A percentile compares a stretch with the other conserved stretches of the same genome.
Evolutionary conservation across 805 yeast species (phyloP).

Genomic region (Tetrapisispora pingtungensis): DNA sequence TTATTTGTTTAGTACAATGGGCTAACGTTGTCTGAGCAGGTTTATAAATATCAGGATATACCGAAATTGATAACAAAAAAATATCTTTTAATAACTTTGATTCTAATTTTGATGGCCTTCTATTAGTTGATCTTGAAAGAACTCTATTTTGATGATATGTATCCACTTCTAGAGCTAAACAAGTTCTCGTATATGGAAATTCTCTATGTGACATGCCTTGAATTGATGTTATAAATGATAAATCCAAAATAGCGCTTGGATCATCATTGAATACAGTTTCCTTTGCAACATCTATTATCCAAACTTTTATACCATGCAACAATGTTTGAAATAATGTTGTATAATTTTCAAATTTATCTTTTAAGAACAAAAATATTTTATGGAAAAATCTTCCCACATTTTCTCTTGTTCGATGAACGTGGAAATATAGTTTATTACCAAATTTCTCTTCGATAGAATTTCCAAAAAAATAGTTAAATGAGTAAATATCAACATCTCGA

Average conservation of each 20-base stretch:
- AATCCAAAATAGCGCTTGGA: slow-evolving; percentile 43
- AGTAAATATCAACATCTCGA: slow-evolving; percentile 52
- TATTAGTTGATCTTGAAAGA: slow-evolving; percentile 57
- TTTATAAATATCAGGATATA: slow-evolving; percentile 57
- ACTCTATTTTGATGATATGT: slow-evolving; percentile 68
- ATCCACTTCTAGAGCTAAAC: slow-evolving; percentile 65
- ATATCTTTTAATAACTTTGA: slow-evolving; percentile 53
- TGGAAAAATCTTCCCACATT: slow-evolving; percentile 57
- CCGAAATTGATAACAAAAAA: slow-evolving; percentile 52
- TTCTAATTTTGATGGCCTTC: slow-evolving; percentile 62
- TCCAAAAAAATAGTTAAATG: slow-evolving; percentile 57
- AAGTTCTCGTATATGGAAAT: slow-evolving; percentile 67
- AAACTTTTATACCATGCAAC: slow-evolving; percentile 55
- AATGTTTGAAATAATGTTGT: slow-evolving; percentile 51
- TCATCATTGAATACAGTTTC: slow-evolving; percentile 53
- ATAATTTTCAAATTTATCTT: slow-evolving; percentile 47
- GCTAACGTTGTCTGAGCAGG: slow-evolving; percentile 61
- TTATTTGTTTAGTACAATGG: slow-evolving; percentile 58
- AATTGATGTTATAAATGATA: slow-evolving; percentile 44
- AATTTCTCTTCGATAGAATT: slow-evolving; percentile 38
- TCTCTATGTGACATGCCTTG: slow-evolving; percentile 55
- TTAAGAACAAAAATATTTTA: slow-evolving; percentile 39
- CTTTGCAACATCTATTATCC: slow-evolving; percentile 74
- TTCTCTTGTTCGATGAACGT: slow-evolving; percentile 52
- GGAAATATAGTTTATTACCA: slow-evolving; percentile 34